Evolutionary conservation across 768 basidiomycete species (phyloP).

Genomic region (Leccinum fibrillosum): DNA sequence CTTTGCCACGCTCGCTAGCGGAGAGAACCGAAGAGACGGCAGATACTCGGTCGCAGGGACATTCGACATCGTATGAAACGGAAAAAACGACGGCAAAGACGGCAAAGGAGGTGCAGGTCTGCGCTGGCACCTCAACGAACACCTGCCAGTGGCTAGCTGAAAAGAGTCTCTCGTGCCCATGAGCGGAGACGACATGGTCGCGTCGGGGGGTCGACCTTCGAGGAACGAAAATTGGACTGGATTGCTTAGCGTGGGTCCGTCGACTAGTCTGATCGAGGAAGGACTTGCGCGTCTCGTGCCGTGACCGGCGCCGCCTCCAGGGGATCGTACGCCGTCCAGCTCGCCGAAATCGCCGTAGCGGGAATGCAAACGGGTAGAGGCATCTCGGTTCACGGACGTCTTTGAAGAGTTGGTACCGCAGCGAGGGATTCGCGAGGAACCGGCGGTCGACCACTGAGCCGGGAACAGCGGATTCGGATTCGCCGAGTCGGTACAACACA

Average conservation of each 20-base stretch:
- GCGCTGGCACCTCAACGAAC: conserved; percentile 10
- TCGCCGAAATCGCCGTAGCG: conserved; percentile 9
- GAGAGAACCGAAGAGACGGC: conserved; percentile 21
- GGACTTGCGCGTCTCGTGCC: conserved; percentile 12
- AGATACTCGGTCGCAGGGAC: conserved; percentile 2
- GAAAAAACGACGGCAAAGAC: conserved; percentile 16
- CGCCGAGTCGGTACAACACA: background rate
- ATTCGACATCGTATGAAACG: background rate
- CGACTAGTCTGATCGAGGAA: conserved; percentile 27
- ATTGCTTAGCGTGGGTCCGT: conserved; percentile 7
- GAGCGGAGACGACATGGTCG: conserved; percentile 18
- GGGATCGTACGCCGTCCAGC: background rate
- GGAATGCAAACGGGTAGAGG: background rate
- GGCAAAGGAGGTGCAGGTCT: conserved; percentile 21
- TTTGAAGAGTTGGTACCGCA: background rate
- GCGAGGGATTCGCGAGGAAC: too few relatives aligned
- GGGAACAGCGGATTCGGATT: background rate
- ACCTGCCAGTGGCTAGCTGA: conserved; percentile 18
- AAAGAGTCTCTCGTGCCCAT: conserved; percentile 27
- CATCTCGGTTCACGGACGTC: background rate
- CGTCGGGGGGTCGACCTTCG: conserved; percentile 20
- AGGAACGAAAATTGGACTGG: conserved; percentile 24
- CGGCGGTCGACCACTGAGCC: background rate
- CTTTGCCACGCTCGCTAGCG: conserved; percentile 8
- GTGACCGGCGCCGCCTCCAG: background rate